phyloP scores from a whole-genome alignment of 345 rosid genomes.

The Euphorbia peplus region DNA sequence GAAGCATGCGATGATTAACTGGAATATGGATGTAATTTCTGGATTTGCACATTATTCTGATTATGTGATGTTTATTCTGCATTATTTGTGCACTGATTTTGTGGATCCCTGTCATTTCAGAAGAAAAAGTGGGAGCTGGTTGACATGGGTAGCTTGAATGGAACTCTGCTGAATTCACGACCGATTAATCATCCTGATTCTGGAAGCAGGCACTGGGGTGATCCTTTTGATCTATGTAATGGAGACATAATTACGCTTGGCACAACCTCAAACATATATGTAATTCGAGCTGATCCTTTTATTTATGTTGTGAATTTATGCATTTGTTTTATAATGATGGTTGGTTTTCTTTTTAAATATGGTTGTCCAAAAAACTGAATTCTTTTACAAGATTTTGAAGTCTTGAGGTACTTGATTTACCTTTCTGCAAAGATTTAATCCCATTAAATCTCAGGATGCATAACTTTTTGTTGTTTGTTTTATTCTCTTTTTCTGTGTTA shows the following conservation, averaged over 20 bases:
- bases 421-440: neutral
- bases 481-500: constrained; percentile 2
- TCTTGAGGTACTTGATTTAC: neutral
- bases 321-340: neutral
- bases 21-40: constrained; percentile 72
- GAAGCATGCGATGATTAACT: constrained; percentile 90
- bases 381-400: neutral
- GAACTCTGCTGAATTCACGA: constrained; percentile 80
- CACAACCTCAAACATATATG: constrained; percentile 65
- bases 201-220: constrained; percentile 77
- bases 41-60: constrained; percentile 11
- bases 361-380: neutral
- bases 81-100: constrained; percentile 14
- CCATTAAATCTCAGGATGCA: neutral
- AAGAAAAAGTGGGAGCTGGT: constrained; percentile 89
- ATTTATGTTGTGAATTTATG: neutral
- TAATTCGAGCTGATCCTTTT: constrained; percentile 38
- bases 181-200: constrained; percentile 58
- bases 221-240: constrained; percentile 67
- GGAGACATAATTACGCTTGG: constrained; percentile 88
- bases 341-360: neutral
- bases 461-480: neutral
- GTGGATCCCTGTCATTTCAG: constrained; percentile 42
- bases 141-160: constrained; percentile 97
- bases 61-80: constrained; percentile 15